A percentile compares a stretch with the other conserved stretches of the same genome.
phyloP scores from a whole-genome alignment of 495 filamentous ascomycete genomes.

The Astrocystis sublimbata region DNA sequence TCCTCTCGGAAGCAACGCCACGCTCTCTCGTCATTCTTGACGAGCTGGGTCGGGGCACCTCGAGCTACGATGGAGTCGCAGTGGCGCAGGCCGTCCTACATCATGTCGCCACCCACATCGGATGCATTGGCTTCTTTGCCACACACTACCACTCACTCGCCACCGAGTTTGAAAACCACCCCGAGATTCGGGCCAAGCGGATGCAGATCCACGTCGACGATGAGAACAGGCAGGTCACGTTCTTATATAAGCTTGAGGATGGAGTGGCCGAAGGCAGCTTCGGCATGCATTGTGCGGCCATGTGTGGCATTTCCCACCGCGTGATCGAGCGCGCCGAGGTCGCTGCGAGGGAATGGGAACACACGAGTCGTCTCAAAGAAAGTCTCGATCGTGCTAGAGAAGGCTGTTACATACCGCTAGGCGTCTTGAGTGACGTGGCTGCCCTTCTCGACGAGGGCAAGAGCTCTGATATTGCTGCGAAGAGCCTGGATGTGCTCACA shows the following conservation, averaged over 20 bases:
- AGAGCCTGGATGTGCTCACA: conserved; percentile 68
- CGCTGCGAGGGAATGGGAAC: conserved; percentile 94
- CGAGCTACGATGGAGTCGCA: conserved; percentile 91
- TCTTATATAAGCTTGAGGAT: conserved; percentile 91
- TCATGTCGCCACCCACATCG: conserved; percentile 89
- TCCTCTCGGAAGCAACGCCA: conserved; percentile 90
- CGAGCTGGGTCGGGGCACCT: conserved; percentile 93
- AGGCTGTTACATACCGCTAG: conserved; percentile 78
- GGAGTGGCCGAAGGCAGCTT: conserved; percentile 97
- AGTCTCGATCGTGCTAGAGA: conserved; percentile 77
- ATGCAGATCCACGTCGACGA: conserved; percentile 97
- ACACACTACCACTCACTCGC: conserved; percentile 97
- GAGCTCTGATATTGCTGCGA: conserved; percentile 46
- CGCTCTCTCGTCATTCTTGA: conserved; percentile 97
- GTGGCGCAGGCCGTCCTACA: conserved; percentile 96
- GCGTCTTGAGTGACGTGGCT: conserved; percentile 88
- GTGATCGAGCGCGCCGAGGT: conserved; percentile 85
- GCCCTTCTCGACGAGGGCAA: conserved; percentile 68
- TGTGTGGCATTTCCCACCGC: conserved; percentile 87
- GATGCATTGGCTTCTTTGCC: conserved; percentile 94
- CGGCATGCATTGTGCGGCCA: conserved; percentile 98
- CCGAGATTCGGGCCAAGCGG: conserved; percentile 78
- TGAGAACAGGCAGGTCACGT: conserved; percentile 77
- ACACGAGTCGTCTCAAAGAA: conserved; percentile 86
- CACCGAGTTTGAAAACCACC: conserved; percentile 82